These are phyloP conservation scores for Bacidia gigantensis DNA, from an alignment of 495 filamentous ascomycete genomes.

Conservation along the genomic window DNA sequence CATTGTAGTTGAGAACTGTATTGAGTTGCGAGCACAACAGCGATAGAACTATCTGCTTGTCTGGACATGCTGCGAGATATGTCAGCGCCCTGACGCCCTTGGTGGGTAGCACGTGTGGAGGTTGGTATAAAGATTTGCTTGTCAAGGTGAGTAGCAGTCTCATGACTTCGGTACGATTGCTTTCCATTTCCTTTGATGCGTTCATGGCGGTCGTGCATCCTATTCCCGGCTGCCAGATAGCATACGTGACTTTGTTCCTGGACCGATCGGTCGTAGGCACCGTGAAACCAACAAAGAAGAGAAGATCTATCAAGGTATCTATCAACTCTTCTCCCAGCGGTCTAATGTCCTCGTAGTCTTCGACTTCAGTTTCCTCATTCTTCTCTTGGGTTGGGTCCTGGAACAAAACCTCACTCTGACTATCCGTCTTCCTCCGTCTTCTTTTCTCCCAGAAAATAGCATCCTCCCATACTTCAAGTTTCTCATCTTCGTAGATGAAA, in stretches of 20 bases:
- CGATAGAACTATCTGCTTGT: conserved; percentile 85
- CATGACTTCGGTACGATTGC: conserved; percentile 79
- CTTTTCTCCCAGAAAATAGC: conserved; percentile 81
- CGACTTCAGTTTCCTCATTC: conserved; percentile 27
- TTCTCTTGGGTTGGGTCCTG: conserved; percentile 52
- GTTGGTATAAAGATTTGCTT: conserved; percentile 86
- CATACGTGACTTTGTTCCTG: conserved; percentile 73
- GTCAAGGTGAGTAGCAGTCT: conserved; percentile 74
- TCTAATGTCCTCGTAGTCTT: conserved; percentile 63
- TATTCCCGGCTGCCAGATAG: conserved; percentile 96
- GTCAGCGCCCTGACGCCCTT: conserved; percentile 79
- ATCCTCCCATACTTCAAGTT: conserved; percentile 77
- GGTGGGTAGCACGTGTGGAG: conserved; percentile 64
- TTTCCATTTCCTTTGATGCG: conserved; percentile 81
- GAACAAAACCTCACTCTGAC: conserved; percentile 66
- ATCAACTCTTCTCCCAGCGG: conserved; percentile 89
- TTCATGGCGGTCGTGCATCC: conserved; percentile 84
- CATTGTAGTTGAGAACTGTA: conserved; percentile 96
- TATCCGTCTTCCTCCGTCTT: conserved; percentile 41
- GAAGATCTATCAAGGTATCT: conserved; percentile 74
- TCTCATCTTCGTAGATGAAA: conserved; percentile 83
- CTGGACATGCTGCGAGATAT: conserved; percentile 72
- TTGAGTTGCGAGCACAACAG: conserved; percentile 86
- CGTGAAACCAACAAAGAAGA: conserved; percentile 86
- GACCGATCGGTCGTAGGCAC: conserved; percentile 52